Evolutionary conservation across 2,329 filamentous ascomycete species (phyloP), one percentile per base, ranked within the genome.

Genomic region (Verticillium zaregamsianum): DNA sequence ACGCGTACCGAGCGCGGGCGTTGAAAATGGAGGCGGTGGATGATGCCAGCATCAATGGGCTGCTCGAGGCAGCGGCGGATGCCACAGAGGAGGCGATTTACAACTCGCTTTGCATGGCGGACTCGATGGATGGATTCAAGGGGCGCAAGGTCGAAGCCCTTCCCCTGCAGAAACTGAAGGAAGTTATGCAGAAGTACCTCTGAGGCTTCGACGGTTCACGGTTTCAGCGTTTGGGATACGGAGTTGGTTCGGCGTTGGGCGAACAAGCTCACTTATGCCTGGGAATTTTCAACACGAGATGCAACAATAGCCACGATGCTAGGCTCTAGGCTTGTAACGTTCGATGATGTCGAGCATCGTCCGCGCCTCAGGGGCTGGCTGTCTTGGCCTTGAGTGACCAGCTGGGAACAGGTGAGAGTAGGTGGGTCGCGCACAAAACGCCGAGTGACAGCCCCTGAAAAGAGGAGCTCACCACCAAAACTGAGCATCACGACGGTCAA

Each of bases 71-170:
- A 1, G 82, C 79, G 2, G 83, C 84, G 0, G 87, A 90, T 68
- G 83, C 82, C 0, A 85, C 85, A 0, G 86, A 90, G 67, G 87
- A 90, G 72, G 81, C 86, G 1, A 88, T 90, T 60, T 83, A 87
- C 64, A 90, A 90, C 69, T 80, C 82, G 0, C 72, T 90, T 9
- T 87, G 80, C 64, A 87, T 83, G 76, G 85, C 86, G 1, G 81
- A 86, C 66, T 84, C 81, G 0, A 83, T 87, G 76, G 79, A 77
- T 1, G 86, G 86, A 0, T 78, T 81, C 62, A 75, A 79, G 58
- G 83, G 80, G 1, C 71, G 75, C 8, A 80, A 69, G 31, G 73
- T 86, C 1, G 80, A 84, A 57, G 83, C 79, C 0, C 69, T 86
- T 52, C 80, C 82, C 33, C 69, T 85, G 37, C 75, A 78, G 1